Base-by-base conservation (phyloP, 2,329 filamentous ascomycete genomes). In the Emmonsia crescens region DNA sequence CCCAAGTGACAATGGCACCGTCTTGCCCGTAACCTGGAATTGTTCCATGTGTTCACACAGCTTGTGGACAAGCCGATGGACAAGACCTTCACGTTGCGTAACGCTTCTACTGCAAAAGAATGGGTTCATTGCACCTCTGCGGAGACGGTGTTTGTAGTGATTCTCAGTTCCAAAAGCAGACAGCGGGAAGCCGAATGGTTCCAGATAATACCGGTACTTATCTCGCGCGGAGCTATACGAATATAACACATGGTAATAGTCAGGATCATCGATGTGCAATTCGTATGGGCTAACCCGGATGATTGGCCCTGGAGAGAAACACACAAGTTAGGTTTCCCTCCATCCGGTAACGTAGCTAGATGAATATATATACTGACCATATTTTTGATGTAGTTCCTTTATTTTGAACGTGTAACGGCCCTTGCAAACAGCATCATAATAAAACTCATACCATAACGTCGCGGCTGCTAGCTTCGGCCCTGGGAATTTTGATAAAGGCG, bases 331-430 rank as follows among this genome's bases (percentile, higher is more conserved):
- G 48, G 31, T 21, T 48, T 19, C 33, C 33, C 29, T 59, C 44
- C 21, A 31, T 36, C 49, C 1, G 12, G 8, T 5, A 59, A 16
- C 6, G 38, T 27, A 29, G n/a, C 33, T 51, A 38, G 33, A n/a
- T 3, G 27, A 40, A 16, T 6, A 42, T 8, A 42, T 8, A 27
- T 42, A 57, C 61, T 52, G n/a, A 65, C 72, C 72, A 61, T 74
- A 72, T 65, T 68, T 66, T 59, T 70, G 60, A 61, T 73, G 69
- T 66, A 73, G 69, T 21, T 65, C 64, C 44, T 70, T 64, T 33
- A 72, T 72, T 48, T 69, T 64, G 55, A 66, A 70, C 10, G 70
- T 67, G 58, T 73, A 73, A 21, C 63, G 63, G n/a, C 69, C 68
- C n/a, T 65, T 62, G 40, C 63, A 62, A 36, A 69, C 60, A 5